Evolutionary conservation across 768 basidiomycete genomes (phyloP), one percentile per base, ranked within the genome.

Genomic region (Xerocomellus amylosporus): DNA sequence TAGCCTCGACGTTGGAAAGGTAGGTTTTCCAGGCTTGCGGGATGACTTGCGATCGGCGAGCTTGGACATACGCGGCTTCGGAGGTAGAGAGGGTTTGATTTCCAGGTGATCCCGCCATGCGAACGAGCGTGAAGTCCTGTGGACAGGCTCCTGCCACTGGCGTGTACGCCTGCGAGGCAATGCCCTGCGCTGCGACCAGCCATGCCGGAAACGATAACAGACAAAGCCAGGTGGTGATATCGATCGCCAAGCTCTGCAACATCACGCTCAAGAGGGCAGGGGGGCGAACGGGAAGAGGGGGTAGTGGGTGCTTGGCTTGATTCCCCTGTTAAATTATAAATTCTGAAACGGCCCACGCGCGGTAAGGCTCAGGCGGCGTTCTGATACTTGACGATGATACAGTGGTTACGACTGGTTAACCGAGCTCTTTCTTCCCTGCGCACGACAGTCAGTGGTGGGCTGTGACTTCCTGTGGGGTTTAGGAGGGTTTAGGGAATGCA

Each of bases 21-120:
- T 79, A 80, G 2, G 58, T 28, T 43, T 63, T 61, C 74, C 74
- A 81, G 0, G 78, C 74, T 0, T 62, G 55, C 0, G 77, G 75
- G 9, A 77, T 63, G 28, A 77, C 73, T 12, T 71, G 49, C 0
- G 69, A 51, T 19, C 63, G 63, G 12, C 77, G 72, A 5, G 63
- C 56, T 12, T 65, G 39, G 44, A 79, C 52, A 59, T 81, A 81
- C 6, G 54, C 49, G 1, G 57, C 15, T 55, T 81, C 80, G 1
- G 61, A 59, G 1, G 60, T 4, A 50, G 71, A 71, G 28, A 81
- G 73, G 0, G 64, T 47, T 58, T 78, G 77, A 24, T 53, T 54
- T n/a, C 40, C 58, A 1, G 58, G 39, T 5, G 54, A 39, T 7
- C 71, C 69, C 1, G 64, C 58, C 64, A 60, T 64, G 42, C 69